Conservation (phyloP, 257 asterid species). For the Penstemon davidsonii region DNA sequence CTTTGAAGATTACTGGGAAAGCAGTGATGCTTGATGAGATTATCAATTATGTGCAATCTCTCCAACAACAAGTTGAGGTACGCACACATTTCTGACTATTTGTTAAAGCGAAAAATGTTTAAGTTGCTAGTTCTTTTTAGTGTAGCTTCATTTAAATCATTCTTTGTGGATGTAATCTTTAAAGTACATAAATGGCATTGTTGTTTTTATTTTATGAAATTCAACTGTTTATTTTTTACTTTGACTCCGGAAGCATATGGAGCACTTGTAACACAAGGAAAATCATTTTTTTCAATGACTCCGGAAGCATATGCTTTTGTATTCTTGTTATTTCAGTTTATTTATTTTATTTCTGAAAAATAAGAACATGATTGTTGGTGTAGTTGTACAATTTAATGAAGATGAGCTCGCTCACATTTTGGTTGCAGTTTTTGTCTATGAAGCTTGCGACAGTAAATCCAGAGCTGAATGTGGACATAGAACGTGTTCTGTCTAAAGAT, state of each 20-base stretch:
- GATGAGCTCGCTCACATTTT: constrained; percentile 13
- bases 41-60: constrained; percentile 91
- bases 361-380: too few species aligned
- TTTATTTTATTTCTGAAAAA: too few species aligned
- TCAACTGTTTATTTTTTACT: too few species aligned
- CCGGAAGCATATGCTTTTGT: too few species aligned
- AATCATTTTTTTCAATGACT: too few species aligned
- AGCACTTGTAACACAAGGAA: too few species aligned
- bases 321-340: too few species aligned
- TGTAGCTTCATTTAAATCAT: too few species aligned
- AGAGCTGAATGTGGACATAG: constrained; percentile 59
- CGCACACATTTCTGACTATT: background rate
- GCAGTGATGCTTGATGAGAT: constrained; percentile 99
- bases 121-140: background rate
- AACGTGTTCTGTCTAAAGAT: constrained; percentile 56
- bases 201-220: too few species aligned
- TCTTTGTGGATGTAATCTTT: too few species aligned
- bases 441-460: constrained; percentile 84
- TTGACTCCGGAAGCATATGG: too few species aligned
- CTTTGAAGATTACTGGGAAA: constrained; percentile 80
- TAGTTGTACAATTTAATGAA: constrained; percentile 4
- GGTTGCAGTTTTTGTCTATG: constrained; percentile 75
- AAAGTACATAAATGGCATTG: too few species aligned
- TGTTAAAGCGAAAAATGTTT: background rate
- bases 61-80: constrained; percentile 98